phyloP scores from a whole-genome alignment of 768 basidiomycete species.

The Inosperma sp. region DNA sequence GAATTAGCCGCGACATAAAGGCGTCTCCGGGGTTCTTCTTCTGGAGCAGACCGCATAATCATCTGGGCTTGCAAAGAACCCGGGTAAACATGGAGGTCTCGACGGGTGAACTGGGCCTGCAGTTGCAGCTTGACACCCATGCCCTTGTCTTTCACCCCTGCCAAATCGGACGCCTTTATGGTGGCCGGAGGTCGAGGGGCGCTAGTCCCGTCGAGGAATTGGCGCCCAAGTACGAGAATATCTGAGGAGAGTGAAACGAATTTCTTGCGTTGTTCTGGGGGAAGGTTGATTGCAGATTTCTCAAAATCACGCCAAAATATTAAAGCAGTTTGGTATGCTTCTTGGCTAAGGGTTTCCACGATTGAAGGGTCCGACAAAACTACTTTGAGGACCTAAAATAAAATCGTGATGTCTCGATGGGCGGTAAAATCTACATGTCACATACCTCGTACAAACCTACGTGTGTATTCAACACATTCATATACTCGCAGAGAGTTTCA shows the following conservation, averaged over 20 bases:
- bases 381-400: slow-evolving; percentile 56
- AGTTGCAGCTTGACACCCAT: slow-evolving; percentile 70
- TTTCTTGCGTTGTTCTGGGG: slow-evolving; percentile 65
- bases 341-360: slow-evolving; percentile 59
- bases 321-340: slow-evolving; percentile 81
- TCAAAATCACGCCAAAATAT: slow-evolving; percentile 98
- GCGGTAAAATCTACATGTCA: slow-evolving; percentile 10
- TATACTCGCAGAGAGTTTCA: slow-evolving; percentile 90
- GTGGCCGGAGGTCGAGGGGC: slow-evolving; percentile 60
- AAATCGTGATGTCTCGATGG: neutral
- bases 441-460: slow-evolving; percentile 84
- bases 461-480: slow-evolving; percentile 96
- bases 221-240: slow-evolving; percentile 80
- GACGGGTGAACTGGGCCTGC: slow-evolving; percentile 73
- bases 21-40: slow-evolving; percentile 74
- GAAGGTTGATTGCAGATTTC: slow-evolving; percentile 91
- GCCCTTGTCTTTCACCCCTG: slow-evolving; percentile 70
- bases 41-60: slow-evolving; percentile 85
- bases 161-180: slow-evolving; percentile 64
- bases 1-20: slow-evolving; percentile 81
- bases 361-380: slow-evolving; percentile 68
- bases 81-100: slow-evolving; percentile 75
- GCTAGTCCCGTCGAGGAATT: slow-evolving; percentile 70
- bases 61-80: slow-evolving; percentile 88
- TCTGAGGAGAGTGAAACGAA: slow-evolving; percentile 91